Evolutionary conservation across 441 rosid species (phyloP), one percentile per base, ranked within the genome.

Genomic region (Mallotus japonicus): DNA sequence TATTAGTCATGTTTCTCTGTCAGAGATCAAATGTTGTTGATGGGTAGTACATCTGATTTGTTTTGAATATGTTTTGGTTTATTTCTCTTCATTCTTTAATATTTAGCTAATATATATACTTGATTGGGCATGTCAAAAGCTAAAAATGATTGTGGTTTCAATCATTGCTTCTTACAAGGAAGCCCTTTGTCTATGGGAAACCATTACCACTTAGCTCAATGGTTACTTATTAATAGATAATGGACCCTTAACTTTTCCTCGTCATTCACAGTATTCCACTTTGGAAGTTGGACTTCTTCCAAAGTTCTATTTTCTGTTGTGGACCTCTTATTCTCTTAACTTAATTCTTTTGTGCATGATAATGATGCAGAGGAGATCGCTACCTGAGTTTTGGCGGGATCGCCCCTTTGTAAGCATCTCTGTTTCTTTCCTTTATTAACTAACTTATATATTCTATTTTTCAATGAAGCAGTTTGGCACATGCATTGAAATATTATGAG

Each of bases 361-460:
- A 44, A 76, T 77, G 46, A 40, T 81, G 85, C 96, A 94, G 97
- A 84, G 95, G 85, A 90, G 72, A 82, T 89, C 99, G 19, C 82
- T 92, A 72, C 97, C 97, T n/a, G 97, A 95, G 84, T 95, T 95
- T 84, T 95, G 99, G 99, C 87, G 97, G 79, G 97, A 95, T 79
- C 92, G 32, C 16, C 88, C 95, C 71, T 74, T 87, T 73, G 97
- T 94, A 83, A 90, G 97, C 86, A 70, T 60, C 68, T 28, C 51
- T 32, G 1, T 57, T 49, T 54, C 16, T 47, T 46, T 62, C 40
- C 67, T 65, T 46, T 34, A 56, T 50, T 54, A 37, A 11, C 40
- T 59, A 59, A 59, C 49, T 65, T 59, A 17, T 2, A 22, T 22
- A 6, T 56, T 14, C 17, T 65, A 12, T 28, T 65, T 24, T 47